phyloP scores from a whole-genome alignment of 2,329 filamentous ascomycete species.

The Byssothecium circinans region DNA sequence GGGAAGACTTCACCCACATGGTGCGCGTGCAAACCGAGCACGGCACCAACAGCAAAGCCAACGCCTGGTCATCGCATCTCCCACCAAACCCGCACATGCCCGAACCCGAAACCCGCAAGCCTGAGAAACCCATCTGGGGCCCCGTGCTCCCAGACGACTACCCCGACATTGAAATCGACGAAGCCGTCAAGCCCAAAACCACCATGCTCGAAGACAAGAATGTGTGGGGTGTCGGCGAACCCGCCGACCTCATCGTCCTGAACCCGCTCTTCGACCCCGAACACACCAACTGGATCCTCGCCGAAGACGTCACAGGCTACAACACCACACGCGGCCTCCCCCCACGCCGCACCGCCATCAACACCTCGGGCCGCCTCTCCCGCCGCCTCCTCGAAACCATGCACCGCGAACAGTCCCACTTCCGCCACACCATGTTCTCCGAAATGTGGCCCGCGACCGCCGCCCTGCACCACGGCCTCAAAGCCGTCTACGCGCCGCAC shows the following conservation, averaged over 20 bases:
- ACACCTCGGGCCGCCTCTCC: conserved; percentile 70
- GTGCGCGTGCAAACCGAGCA: conserved; percentile 64
- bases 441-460: conserved; percentile 77
- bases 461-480: conserved; percentile 74
- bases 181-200: conserved; percentile 57
- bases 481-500: conserved; percentile 68
- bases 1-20: conserved; percentile 70
- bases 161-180: conserved; percentile 55
- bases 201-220: conserved; percentile 59
- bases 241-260: conserved; percentile 75
- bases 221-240: conserved; percentile 69
- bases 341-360: conserved; percentile 70
- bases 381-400: conserved; percentile 68
- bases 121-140: conserved; percentile 55
- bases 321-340: conserved; percentile 57
- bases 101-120: conserved; percentile 40
- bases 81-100: conserved; percentile 48
- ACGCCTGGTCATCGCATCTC: conserved; percentile 46
- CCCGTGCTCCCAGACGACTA: conserved; percentile 48
- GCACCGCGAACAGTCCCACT: conserved; percentile 72
- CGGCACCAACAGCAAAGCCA: conserved; percentile 50
- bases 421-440: conserved; percentile 72
- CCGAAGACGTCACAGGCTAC: conserved; percentile 71
- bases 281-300: conserved; percentile 72
- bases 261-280: conserved; percentile 75